Evolutionary conservation across 179 eudicot species (phyloP), one percentile per base, ranked within the genome.

Genomic region (Heliamphora pulchella): DNA sequence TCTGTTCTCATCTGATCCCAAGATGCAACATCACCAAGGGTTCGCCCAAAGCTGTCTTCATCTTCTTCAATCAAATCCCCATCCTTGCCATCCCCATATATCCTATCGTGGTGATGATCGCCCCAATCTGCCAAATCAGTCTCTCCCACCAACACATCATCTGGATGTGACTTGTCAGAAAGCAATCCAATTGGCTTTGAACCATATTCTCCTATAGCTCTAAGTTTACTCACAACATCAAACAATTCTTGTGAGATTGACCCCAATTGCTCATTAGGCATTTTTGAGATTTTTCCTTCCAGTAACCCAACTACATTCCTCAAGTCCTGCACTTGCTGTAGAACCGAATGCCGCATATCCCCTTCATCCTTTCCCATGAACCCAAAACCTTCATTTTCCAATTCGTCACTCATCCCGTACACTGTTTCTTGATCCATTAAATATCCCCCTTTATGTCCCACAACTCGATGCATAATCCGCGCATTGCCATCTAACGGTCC

Each of bases 401-500:
- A 84, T 17, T 90, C 94, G 62, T 90, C 98, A 79, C 89, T 85
- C 85, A 91, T 90, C 77, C 94, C 98, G 80, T 89, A 93, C 80
- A 89, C 90, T 2, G 81, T 80, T 65, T 93, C 98, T 71, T 87
- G 91, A 81, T 93, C 98, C 85, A 89, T 84, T 83, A 89, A 82
- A 53, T 87, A 87, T 57, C 88, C 94, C 5, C 93, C 97, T 78
- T 91, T 95, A 67, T 93, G 91, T 63, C 98, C 98, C 31, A 93
- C 93, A 75, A 92, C 87, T 18, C 98, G 88, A 86, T 95, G 98
- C 92, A 95, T 94, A 59, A 95, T 95, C 92, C 98, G 91, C 1
- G 98, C 98, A 83, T 93, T 95, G 75, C 98, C 98, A 83, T 95
- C 98, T 86, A 89, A 86, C 1, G 98, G 97, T 69, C 98, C 98